These are phyloP conservation scores for Fusarium aywerte DNA, from an alignment of 2,329 filamentous ascomycete genomes.

Conservation along the genomic window DNA sequence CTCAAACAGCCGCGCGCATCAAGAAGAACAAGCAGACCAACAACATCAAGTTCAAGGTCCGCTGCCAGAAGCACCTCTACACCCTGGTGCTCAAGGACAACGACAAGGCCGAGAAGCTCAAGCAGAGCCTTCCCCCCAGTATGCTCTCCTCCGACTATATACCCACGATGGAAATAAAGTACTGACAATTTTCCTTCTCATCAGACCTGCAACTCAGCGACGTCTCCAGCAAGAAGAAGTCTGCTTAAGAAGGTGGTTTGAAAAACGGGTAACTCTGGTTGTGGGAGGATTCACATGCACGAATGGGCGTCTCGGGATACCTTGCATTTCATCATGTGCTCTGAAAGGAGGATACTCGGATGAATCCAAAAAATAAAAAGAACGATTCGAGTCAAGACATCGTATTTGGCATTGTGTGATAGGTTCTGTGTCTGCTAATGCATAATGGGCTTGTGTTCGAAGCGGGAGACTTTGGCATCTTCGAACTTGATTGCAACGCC, in stretches of 20 bases:
- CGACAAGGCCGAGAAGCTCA: conserved; percentile 99
- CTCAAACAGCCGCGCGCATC: conserved; percentile 78
- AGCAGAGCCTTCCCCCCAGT: conserved; percentile 98
- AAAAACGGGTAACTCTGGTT: conserved; percentile 45
- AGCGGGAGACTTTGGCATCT: conserved; percentile 36
- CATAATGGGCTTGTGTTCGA: conserved; percentile 44
- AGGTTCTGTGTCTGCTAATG: conserved; percentile 26
- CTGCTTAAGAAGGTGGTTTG: conserved; percentile 41
- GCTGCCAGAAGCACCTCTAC: conserved; percentile 96
- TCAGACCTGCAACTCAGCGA: conserved; percentile 65
- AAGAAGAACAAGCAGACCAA: conserved; percentile 93
- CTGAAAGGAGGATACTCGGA: conserved; percentile 53
- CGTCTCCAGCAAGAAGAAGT: conserved; percentile 64
- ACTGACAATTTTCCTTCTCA: conserved; percentile 24
- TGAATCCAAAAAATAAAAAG: conserved; percentile 51
- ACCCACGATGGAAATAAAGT: background rate
- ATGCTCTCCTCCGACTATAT: conserved; percentile 57
- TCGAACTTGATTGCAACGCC: conserved; percentile 38
- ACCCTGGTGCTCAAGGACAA: conserved; percentile 98
- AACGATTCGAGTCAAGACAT: conserved; percentile 50
- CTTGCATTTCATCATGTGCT: conserved; percentile 62
- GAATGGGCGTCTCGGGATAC: conserved; percentile 67
- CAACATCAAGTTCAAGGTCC: conserved; percentile 99
- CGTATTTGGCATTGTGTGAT: conserved; percentile 18
- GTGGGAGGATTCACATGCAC: conserved; percentile 54